Evolutionary conservation across 2,329 filamentous ascomycete species (phyloP), one percentile per base, ranked within the genome.

Genomic region (Diaporthe sp.): DNA sequence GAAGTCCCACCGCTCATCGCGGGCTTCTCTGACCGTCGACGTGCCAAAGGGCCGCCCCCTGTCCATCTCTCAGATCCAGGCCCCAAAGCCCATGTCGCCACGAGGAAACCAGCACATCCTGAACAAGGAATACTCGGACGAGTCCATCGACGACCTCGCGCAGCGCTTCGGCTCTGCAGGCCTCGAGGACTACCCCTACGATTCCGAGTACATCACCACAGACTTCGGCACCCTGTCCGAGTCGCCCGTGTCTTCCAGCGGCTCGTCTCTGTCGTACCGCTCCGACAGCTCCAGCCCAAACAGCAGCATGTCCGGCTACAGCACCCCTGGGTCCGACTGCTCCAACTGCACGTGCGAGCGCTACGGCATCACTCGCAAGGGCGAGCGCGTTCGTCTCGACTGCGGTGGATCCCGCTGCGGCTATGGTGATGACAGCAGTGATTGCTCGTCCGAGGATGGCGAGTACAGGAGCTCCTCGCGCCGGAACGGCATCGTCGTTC

Each of bases 351-450:
- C 93, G 79, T 98, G 96, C 87, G 95, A 98, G 86, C 94, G 96
- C 87, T 98, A 97, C 88, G 96, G 96, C 81, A 98, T 98, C 88
- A 98, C 96, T 79, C 94, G 95, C 87, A 93, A 93, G 85, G 95
- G 96, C 83, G 94, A 97, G 85, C 93, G 96, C 82, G 94, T 98
- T 90, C 97, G 96, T 91, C 92, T 98, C 85, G 96, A 98, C 91
- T 98, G 96, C 83, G 95, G 95, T 80, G 96, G 96, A 80, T 89
- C 92, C 77, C 93, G 95, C 84, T 98, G 96, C 86, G 94, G 95
- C 82, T 97, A 94, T 87, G 91, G 90, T 78, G 93, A 94, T 81
- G 92, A 94, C 77, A 90, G 89, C 78, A 90, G 88, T 72, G 90
- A 91, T 74, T 95, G 93, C 88, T 95, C 92, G 79, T 93, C 90